phyloP scores from a whole-genome alignment of 2,329 filamentous ascomycete species.

The Colletotrichum sublineola region DNA sequence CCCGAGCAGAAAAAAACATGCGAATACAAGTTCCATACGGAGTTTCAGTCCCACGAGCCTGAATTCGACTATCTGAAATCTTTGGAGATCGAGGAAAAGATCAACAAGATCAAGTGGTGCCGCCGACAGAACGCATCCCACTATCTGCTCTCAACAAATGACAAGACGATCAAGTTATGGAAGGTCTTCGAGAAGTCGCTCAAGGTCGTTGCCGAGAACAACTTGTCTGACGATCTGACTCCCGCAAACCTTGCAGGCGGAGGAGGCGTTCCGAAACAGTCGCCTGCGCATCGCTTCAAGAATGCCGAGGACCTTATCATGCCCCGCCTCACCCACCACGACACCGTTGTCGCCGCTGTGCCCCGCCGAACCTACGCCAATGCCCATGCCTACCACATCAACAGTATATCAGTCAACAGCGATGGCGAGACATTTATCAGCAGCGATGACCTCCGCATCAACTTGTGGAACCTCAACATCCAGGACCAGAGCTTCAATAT shows the following conservation, averaged over 20 bases:
- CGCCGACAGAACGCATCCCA: conserved; percentile 97
- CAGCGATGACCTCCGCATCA: conserved; percentile 97
- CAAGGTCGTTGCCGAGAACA: conserved; percentile 99
- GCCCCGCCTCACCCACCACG: conserved; percentile 95
- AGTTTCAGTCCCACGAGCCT: conserved; percentile 99
- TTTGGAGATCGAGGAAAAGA: conserved; percentile 99
- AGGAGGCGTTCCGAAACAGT: conserved; percentile 81
- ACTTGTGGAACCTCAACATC: conserved; percentile 99
- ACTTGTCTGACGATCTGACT: conserved; percentile 93
- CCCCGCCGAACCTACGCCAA: conserved; percentile 97
- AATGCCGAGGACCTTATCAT: conserved; percentile 88
- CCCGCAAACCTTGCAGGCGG: conserved; percentile 79
- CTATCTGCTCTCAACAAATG: conserved; percentile 97
- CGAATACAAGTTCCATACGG: conserved; percentile 99
- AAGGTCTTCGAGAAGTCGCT: conserved; percentile 99
- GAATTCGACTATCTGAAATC: conserved; percentile 99
- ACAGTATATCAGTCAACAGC: conserved; percentile 99
- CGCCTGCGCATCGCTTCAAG: conserved; percentile 81
- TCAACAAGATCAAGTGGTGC: conserved; percentile 99
- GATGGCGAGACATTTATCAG: conserved; percentile 99
- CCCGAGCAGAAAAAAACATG: conserved; percentile 93
- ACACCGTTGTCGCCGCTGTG: conserved; percentile 97
- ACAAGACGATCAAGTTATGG: conserved; percentile 99
- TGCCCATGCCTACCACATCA: conserved; percentile 99
- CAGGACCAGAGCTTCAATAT: conserved; percentile 99